Evolutionary conservation across 495 filamentous ascomycete genomes (phyloP).

Genomic region (Penicillium herquei): DNA sequence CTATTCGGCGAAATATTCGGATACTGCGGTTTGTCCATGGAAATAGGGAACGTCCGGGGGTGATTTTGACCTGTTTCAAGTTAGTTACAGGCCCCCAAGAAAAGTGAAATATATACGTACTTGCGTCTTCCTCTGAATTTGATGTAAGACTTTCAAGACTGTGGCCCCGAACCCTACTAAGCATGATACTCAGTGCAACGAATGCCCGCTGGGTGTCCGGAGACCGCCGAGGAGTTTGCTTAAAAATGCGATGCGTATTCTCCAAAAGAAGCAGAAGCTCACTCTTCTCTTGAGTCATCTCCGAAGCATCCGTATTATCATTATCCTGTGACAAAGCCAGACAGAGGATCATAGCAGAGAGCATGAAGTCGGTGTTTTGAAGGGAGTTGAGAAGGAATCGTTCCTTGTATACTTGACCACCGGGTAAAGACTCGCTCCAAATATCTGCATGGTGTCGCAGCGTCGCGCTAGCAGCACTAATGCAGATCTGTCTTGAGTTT

Average conservation of each 20-base stretch:
- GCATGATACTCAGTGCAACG: constrained; percentile 69
- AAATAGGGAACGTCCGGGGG: too few species aligned
- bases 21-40: constrained; percentile 11
- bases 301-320: constrained; percentile 6
- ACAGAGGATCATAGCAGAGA: constrained; percentile 85
- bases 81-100: too few species aligned
- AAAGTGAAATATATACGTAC: constrained; percentile 20
- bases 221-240: constrained; percentile 60
- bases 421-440: constrained; percentile 69
- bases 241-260: constrained; percentile 68
- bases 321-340: constrained; percentile 59
- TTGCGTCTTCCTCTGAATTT: constrained; percentile 21
- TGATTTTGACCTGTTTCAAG: too few species aligned
- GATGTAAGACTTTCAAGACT: constrained; percentile 15
- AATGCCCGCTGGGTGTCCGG: constrained; percentile 81
- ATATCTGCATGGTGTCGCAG: constrained; percentile 75
- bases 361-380: constrained; percentile 77
- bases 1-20: constrained; percentile 1
- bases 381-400: constrained; percentile 77
- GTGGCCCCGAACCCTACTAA: constrained; percentile 59
- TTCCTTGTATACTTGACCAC: constrained; percentile 67
- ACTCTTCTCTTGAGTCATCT: constrained; percentile 33
- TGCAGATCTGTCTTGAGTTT: constrained; percentile 76
- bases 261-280: constrained; percentile 72
- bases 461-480: constrained; percentile 75